Base-by-base conservation (phyloP, 129 eudicot genomes). In the Centella asiatica region DNA sequence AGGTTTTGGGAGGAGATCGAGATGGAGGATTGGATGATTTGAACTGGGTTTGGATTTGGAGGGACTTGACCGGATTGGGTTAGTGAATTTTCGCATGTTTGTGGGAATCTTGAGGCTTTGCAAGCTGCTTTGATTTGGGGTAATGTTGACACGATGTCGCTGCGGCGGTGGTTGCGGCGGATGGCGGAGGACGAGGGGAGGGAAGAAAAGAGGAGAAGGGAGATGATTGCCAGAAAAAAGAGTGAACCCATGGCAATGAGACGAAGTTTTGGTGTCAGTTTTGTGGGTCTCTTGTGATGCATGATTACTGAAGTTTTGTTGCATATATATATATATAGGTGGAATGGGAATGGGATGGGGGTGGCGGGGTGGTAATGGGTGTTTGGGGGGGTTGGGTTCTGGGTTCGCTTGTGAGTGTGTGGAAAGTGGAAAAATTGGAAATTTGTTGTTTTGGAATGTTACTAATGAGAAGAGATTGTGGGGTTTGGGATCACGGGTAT, bases 71-170 rank as follows among this genome's bases (percentile, higher is more conserved):
- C 17, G 59, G 80, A 56, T 13, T 70, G 32, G 25, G 32, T 3
- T 3, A 88, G 68, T 6, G 83, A 69, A 0, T 78, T 19, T 27
- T 79, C 32, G 68, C 96, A 88, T 4, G 73, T 31, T 6, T 76
- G 69, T 1, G 74, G 78, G 61, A 71, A 72, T 5, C 94, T 75
- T 33, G 96, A 79, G 24, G 89, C 84, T 57, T 68, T 74, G 50
- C 96, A 88, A 19, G 94, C 94, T 47, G 57, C 78, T 1, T 44
- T 78, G 70, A 81, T 72, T 1, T 60, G 61, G 0, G 80, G 39
- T 1, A 65, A 14, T 0, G 79, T n/a, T 53, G 59, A 26, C 33
- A 34, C 36, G 58, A 25, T 13, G n/a, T n/a, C n/a, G n/a, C n/a
- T 20, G 70, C 59, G 23, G 37, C 20, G 12, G 60, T 7, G 61